Evolutionary conservation across 2,329 filamentous ascomycete genomes (phyloP).

Genomic region (Chaetomium sp.): DNA sequence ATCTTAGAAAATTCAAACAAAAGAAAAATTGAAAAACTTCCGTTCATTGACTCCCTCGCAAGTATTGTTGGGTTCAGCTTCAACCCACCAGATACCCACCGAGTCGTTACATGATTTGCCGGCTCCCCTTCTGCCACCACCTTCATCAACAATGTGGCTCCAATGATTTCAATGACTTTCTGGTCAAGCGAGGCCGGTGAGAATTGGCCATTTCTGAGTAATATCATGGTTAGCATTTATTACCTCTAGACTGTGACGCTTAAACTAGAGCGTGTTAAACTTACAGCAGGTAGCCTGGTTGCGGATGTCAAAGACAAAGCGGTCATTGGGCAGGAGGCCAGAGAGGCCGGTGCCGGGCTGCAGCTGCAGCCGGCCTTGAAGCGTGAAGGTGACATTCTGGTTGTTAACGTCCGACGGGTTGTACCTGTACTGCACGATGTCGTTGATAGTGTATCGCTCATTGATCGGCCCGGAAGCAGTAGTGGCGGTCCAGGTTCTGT

Average conservation of each 20-base stretch:
- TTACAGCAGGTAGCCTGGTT: neutral
- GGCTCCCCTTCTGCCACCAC: neutral
- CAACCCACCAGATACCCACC: neutral
- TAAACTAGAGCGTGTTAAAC: neutral
- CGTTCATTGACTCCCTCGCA: neutral
- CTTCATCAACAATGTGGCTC: neutral
- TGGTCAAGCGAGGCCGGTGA: no score
- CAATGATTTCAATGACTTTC: neutral
- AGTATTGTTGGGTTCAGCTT: neutral
- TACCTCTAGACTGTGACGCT: neutral
- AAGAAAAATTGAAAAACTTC: neutral
- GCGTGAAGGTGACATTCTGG: neutral
- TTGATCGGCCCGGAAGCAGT: no score
- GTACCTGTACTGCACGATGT: neutral
- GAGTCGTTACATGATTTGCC: neutral
- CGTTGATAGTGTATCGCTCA: neutral
- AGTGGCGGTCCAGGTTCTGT: no score
- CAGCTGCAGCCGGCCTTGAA: neutral
- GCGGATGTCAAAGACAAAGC: neutral
- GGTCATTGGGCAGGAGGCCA: neutral
- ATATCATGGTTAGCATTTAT: neutral
- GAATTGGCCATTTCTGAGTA: neutral
- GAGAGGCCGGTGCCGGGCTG: neutral
- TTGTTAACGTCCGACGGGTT: neutral
- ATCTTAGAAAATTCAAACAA: neutral